Percentiles rank a stretch among this genome's conserved stretches.
Conservation (phyloP, 2,329 filamentous ascomycete species). For the Clonostachys rhizophaga region DNA sequence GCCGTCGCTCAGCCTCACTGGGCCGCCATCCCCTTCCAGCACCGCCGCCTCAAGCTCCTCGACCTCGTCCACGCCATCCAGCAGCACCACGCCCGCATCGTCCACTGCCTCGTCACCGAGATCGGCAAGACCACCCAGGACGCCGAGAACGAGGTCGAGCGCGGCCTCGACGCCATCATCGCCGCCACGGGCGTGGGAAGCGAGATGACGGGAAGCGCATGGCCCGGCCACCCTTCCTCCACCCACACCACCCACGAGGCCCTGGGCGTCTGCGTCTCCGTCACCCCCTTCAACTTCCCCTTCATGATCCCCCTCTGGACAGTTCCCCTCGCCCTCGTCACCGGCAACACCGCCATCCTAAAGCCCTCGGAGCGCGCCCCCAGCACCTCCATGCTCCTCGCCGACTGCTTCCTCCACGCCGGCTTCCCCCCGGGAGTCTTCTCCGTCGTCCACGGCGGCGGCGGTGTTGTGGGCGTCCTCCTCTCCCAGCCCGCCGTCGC, state of each 20-base stretch:
- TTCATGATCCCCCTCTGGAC: conserved; percentile 84
- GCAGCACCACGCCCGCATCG: no score
- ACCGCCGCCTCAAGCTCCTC: background rate
- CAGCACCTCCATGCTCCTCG: conserved; percentile 74
- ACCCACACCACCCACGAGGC: conserved; percentile 73
- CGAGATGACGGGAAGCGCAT: conserved; percentile 3
- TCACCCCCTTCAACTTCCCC: conserved; percentile 80
- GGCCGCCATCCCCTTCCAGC: background rate
- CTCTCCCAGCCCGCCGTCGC: conserved; percentile 67
- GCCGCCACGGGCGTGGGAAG: conserved; percentile 7
- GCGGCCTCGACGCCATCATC: conserved; percentile 10
- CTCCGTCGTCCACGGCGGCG: conserved; percentile 71
- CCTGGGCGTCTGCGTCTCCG: conserved; percentile 70
- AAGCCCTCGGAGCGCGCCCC: conserved; percentile 80
- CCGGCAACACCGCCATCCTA: conserved; percentile 72
- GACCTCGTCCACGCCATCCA: no score
- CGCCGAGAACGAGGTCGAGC: conserved; percentile 10
- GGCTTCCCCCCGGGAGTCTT: conserved; percentile 73
- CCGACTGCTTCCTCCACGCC: conserved; percentile 68
- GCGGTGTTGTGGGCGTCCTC: conserved; percentile 74
- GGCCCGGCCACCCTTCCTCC: conserved; percentile 30
- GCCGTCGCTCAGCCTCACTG: no score
- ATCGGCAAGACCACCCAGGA: conserved; percentile 12
- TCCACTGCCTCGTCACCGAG: conserved; percentile 4
- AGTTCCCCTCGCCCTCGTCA: conserved; percentile 72